Percentiles rank a stretch among this genome's conserved stretches.
phyloP scores from a whole-genome alignment of 73 alveolate species.

The Urostyla sp. region DNA sequence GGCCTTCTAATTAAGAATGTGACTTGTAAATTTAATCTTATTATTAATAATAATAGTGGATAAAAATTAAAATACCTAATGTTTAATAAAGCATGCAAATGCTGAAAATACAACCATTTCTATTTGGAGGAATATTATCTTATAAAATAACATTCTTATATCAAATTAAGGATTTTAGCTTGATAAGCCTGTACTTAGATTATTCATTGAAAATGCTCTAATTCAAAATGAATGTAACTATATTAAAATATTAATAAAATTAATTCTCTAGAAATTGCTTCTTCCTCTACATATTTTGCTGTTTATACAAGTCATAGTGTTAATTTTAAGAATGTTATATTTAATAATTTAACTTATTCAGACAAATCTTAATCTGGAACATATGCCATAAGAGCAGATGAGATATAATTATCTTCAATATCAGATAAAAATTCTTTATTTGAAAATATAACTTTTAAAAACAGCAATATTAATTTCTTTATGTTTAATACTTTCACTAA shows the following conservation, averaged over 20 bases:
- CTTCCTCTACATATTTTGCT: background rate
- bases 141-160: background rate
- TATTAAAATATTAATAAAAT: no score
- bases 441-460: background rate
- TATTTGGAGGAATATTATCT: background rate
- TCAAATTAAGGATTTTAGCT: background rate
- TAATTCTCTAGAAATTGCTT: background rate
- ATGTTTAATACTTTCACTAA: background rate
- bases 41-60: constrained; percentile 1
- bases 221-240: constrained; percentile 2
- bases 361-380: background rate
- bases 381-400: background rate
- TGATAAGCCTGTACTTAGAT: background rate
- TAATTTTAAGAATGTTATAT: background rate
- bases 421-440: background rate
- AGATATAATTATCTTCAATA: background rate
- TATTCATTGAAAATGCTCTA: background rate
- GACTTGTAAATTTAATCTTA: background rate
- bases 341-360: background rate
- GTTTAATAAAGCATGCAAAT: background rate
- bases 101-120: background rate
- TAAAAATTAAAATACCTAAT: background rate
- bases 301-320: background rate
- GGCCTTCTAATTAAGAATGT: background rate
- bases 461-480: constrained; percentile 4